A percentile compares a stretch with the other conserved stretches of the same genome.
These are phyloP conservation scores for Periglandula ipomoeae DNA, from an alignment of 2,329 filamentous ascomycete genomes.

Conservation along the genomic window DNA sequence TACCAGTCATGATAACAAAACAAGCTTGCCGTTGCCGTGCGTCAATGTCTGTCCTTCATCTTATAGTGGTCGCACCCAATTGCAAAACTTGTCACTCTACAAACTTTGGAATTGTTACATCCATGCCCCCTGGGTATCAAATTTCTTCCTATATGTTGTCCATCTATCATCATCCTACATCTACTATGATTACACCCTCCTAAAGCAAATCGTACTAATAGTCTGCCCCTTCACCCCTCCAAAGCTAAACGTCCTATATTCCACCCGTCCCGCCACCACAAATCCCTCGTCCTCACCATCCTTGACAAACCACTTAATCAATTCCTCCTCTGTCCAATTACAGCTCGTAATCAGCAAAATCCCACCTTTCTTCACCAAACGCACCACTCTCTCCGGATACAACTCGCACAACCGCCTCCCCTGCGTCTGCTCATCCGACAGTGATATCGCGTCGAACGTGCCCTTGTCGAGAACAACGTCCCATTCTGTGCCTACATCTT, in stretches of 20 bases:
- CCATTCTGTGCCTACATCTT: constrained; percentile 48
- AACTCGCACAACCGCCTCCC: constrained; percentile 60
- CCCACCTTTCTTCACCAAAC: constrained; percentile 60
- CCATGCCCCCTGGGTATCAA: background rate
- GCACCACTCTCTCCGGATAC: constrained; percentile 61
- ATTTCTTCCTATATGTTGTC: background rate
- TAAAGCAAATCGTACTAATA: constrained; percentile 80
- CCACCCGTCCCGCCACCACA: constrained; percentile 56
- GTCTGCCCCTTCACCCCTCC: constrained; percentile 82
- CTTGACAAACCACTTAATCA: constrained; percentile 66
- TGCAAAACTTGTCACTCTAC: too few species aligned
- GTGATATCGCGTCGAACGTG: constrained; percentile 88
- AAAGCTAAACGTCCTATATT: constrained; percentile 83
- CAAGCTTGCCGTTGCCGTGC: too few species aligned
- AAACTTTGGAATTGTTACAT: background rate
- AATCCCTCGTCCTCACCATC: constrained; percentile 28
- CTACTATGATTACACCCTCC: too few species aligned
- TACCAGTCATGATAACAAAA: background rate
- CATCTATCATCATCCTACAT: background rate
- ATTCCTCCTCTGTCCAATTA: constrained; percentile 92
- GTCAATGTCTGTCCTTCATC: background rate
- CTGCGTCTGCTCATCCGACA: constrained; percentile 49
- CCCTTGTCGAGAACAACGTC: constrained; percentile 96
- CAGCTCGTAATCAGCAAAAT: constrained; percentile 86
- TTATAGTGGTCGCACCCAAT: background rate